Evolutionary conservation across 2,329 filamentous ascomycete genomes (phyloP), one percentile per base, ranked within the genome.

Genomic region (Fusarium longipes): DNA sequence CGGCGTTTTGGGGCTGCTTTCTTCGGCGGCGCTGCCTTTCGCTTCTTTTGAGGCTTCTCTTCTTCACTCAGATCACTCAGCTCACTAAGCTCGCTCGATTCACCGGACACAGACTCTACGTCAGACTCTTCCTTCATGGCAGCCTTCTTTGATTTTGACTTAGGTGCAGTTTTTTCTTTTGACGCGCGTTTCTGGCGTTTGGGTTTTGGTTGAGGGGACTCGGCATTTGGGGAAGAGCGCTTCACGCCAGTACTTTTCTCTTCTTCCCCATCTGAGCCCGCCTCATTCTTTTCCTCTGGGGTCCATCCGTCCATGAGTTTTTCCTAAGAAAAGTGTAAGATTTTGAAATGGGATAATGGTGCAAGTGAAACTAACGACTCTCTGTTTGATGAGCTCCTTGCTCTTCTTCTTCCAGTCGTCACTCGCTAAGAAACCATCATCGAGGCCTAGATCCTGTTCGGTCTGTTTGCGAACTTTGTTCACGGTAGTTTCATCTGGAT

Each of bases 391-490:
- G n/a, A 89, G 70, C 1, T 75, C 73, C 70, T 89, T 89, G 74
- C 86, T 89, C 67, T 80, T 83, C 6, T 77, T 74, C 73, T 89
- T 89, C 88, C 88, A 90, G 17, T 82, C 76, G 0, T 66, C 76
- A 3, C 73, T 65, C 15, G 78, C 77, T 48, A 89, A 83, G 63
- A 88, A 87, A 0, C 81, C 84, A 2, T 81, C 75, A 0, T 83
- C 80, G 3, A 89, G 79, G 2, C 73, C 76, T 1, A 86, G 76
- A 40, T 83, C 76, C 29, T 83, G 76, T 60, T 87, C 86, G 3
- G 81, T 83, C 42, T 77, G 78, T 60, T 83, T 82, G 55, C 88
- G 86, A 54, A 88, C 82, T 48, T 79, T 80, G 69, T 88, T 89
- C 60, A 90, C 86, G 0, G 85, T 85, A 10, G 88, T 80, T 5